Conservation (phyloP, 805 yeast genomes). For the Wickerhamiella hasegawae region DNA sequence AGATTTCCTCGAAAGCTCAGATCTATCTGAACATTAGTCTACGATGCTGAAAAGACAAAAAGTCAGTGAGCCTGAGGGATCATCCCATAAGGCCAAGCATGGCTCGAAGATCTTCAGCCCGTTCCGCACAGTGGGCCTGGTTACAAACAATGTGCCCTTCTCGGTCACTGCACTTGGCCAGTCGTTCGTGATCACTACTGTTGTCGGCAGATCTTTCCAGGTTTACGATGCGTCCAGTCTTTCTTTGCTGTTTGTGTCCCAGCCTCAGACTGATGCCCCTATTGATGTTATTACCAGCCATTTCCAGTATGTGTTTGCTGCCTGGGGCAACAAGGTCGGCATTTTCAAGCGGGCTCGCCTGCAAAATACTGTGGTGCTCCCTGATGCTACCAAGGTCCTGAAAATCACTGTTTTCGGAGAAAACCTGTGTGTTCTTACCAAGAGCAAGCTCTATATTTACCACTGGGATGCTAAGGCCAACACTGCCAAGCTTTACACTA, state of each 20-base stretch:
- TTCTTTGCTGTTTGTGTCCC: slow-evolving; percentile 74
- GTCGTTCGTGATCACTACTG: slow-evolving; percentile 73
- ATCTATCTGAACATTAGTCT: too few relatives aligned
- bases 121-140: slow-evolving; percentile 47
- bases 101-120: too few relatives aligned
- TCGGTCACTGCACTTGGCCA: slow-evolving; percentile 80
- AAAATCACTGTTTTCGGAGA: slow-evolving; percentile 61
- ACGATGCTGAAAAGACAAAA: too few relatives aligned
- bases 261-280: slow-evolving; percentile 50
- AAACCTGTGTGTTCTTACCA: slow-evolving; percentile 44
- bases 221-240: slow-evolving; percentile 78
- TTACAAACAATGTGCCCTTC: slow-evolving; percentile 74
- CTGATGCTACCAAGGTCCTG: slow-evolving; percentile 27
- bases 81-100: too few relatives aligned
- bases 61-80: too few relatives aligned
- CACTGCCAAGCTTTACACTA: slow-evolving; percentile 53
- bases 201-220: slow-evolving; percentile 81
- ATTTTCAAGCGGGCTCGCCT: slow-evolving; percentile 69
- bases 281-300: slow-evolving; percentile 66
- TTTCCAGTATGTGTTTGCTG: slow-evolving; percentile 70
- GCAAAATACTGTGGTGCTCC: slow-evolving; percentile 23
- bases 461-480: slow-evolving; percentile 31
- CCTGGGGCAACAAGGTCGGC: slow-evolving; percentile 55
- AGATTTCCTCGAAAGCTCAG: too few relatives aligned
- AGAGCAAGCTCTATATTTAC: slow-evolving; percentile 36